These are phyloP conservation scores for Middelhovenomyces tepae DNA, from an alignment of 805 yeast species.

Conservation along the genomic window DNA sequence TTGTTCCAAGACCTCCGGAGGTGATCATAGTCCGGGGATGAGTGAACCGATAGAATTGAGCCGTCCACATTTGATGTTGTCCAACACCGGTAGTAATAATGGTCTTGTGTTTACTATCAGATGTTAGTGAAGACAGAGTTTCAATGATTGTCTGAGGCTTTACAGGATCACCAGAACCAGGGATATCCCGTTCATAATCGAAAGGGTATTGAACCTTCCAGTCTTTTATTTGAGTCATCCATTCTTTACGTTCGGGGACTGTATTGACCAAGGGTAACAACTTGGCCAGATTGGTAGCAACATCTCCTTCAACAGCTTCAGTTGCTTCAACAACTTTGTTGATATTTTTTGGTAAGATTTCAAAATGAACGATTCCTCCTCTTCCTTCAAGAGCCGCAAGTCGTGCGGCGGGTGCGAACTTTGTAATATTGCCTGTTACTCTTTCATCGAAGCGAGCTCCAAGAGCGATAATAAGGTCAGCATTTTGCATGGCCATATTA, in stretches of 20 bases:
- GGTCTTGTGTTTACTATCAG: constrained; percentile 56
- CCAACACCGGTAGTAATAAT: constrained; percentile 97
- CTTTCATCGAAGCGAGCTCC: constrained; percentile 99
- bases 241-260: constrained; percentile 59
- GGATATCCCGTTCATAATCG: constrained; percentile 67
- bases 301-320: constrained; percentile 96
- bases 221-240: constrained; percentile 64
- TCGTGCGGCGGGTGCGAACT: constrained; percentile 91
- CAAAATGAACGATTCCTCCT: constrained; percentile 97
- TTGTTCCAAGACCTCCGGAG: constrained; percentile 98
- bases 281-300: constrained; percentile 61
- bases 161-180: constrained; percentile 30
- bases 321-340: constrained; percentile 93
- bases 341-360: constrained; percentile 92
- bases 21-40: constrained; percentile 89
- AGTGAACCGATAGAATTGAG: constrained; percentile 93
- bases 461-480: constrained; percentile 86
- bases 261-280: constrained; percentile 63
- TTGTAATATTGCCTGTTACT: constrained; percentile 78
- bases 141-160: constrained; percentile 89
- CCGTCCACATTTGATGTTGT: constrained; percentile 99
- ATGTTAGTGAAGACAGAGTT: constrained; percentile 68
- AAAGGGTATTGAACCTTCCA: constrained; percentile 90
- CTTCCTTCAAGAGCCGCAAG: constrained; percentile 78
- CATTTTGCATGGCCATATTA: constrained; percentile 85